Evolutionary conservation across 2,329 filamentous ascomycete genomes (phyloP).

Genomic region (Aspergillus hortae): DNA sequence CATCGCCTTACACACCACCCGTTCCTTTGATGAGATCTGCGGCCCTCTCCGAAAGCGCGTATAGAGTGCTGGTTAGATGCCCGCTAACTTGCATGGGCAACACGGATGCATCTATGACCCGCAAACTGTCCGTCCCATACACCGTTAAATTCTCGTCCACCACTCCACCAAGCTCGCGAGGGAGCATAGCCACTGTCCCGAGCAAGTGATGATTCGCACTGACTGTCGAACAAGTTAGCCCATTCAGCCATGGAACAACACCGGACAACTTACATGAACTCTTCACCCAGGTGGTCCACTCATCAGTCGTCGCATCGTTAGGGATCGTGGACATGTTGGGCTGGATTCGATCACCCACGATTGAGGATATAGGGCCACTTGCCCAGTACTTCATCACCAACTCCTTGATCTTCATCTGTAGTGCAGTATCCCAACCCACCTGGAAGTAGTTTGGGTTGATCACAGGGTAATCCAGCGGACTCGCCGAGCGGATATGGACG

Average conservation of each 20-base stretch:
- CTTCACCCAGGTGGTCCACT: conserved; percentile 23
- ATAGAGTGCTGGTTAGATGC: conserved; percentile 12
- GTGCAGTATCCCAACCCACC: conserved; percentile 25
- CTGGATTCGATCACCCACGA: conserved; percentile 15
- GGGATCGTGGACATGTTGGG: conserved; percentile 20
- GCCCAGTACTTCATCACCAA: conserved; percentile 18
- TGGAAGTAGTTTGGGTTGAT: conserved; percentile 32
- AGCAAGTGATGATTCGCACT: conserved; percentile 29
- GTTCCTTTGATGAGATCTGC: conserved; percentile 7
- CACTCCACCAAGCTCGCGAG: conserved; percentile 30
- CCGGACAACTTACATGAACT: conserved; percentile 17
- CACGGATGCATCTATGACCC: conserved; percentile 14
- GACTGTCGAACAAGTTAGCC: conserved; percentile 7
- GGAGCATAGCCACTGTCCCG: conserved; percentile 31
- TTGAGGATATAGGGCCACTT: conserved; percentile 14
- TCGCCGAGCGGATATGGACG: conserved; percentile 25
- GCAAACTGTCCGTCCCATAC: conserved; percentile 28
- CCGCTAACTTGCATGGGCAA: conserved; percentile 13
- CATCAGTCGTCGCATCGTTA: conserved; percentile 17
- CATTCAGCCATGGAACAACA: background rate
- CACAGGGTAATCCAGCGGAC: conserved; percentile 18
- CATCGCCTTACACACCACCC: no score
- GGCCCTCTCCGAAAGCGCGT: conserved; percentile 13
- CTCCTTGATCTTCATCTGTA: conserved; percentile 20
- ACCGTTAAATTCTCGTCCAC: conserved; percentile 29